These are phyloP conservation scores for Mycena vitilis DNA, from an alignment of 768 basidiomycete species.

Conservation along the genomic window DNA sequence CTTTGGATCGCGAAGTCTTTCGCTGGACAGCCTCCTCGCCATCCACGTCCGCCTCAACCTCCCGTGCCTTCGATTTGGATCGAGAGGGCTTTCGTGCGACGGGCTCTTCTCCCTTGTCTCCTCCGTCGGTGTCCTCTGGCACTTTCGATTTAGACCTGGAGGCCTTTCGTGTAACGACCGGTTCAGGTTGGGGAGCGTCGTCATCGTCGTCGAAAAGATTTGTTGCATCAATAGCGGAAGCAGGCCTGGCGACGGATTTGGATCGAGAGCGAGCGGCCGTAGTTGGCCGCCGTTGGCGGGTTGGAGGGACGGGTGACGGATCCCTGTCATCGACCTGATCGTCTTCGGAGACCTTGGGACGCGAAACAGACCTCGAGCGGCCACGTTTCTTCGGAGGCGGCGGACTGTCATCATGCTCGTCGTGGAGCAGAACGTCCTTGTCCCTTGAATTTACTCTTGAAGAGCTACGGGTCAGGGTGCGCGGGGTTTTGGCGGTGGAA, in stretches of 20 bases:
- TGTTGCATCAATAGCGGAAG: conserved; percentile 24
- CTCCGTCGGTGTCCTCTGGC: conserved; percentile 17
- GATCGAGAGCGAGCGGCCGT: conserved; percentile 31
- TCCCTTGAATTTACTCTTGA: conserved; percentile 39
- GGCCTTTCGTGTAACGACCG: conserved; percentile 33
- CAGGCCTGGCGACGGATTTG: conserved; percentile 35
- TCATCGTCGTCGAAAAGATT: conserved; percentile 35
- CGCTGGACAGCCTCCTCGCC: conserved; percentile 11
- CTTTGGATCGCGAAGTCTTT: conserved; percentile 41
- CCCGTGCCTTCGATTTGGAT: conserved; percentile 19
- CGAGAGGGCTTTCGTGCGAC: conserved; percentile 24
- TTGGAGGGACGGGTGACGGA: conserved; percentile 31
- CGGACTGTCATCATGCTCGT: conserved; percentile 39
- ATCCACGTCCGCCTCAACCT: conserved; percentile 11
- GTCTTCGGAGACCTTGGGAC: conserved; percentile 29
- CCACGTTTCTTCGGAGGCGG: conserved; percentile 40
- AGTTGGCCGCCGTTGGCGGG: conserved; percentile 33
- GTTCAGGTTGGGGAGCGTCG: conserved; percentile 11
- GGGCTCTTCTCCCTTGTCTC: conserved; percentile 6
- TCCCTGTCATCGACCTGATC: conserved; percentile 23
- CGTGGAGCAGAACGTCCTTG: conserved; percentile 36
- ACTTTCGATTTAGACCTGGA: conserved; percentile 36
- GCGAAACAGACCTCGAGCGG: conserved; percentile 44
- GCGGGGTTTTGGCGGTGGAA: conserved; percentile 40
- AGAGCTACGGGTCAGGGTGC: conserved; percentile 36